Evolutionary conservation across 2,329 filamentous ascomycete species (phyloP).

Genomic region (Whalleya microplaca): DNA sequence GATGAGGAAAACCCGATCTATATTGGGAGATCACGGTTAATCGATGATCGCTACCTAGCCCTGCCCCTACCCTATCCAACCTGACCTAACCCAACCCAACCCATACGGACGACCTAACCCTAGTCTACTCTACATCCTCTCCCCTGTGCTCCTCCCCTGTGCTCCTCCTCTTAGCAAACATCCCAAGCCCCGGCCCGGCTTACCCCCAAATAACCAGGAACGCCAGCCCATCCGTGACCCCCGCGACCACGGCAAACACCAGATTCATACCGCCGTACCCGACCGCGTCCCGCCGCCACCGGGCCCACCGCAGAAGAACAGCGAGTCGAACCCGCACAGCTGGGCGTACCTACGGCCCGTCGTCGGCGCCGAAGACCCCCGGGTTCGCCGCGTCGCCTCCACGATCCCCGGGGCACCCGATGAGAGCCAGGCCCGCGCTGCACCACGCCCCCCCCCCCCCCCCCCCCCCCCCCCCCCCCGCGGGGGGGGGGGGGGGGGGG

Average conservation of each 20-base stretch:
- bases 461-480: too few species aligned
- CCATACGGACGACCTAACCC: too few species aligned
- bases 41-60: too few species aligned
- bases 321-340: constrained; percentile 66
- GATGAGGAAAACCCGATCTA: too few species aligned
- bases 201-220: constrained; percentile 51
- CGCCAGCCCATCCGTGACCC: constrained; percentile 46
- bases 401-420: constrained; percentile 59
- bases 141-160: too few species aligned
- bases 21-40: too few species aligned
- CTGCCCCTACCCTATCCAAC: too few species aligned
- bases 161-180: constrained; percentile 5
- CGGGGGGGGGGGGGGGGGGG: too few species aligned
- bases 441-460: too few species aligned
- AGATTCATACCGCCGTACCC: constrained; percentile 63
- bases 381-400: constrained; percentile 59
- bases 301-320: constrained; percentile 63
- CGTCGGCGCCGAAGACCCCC: constrained; percentile 56
- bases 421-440: constrained; percentile 56
- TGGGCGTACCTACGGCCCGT: constrained; percentile 69
- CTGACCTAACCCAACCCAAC: too few species aligned
- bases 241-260: constrained; percentile 50
- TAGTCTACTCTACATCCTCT: too few species aligned
- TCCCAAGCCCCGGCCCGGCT: constrained; percentile 42
- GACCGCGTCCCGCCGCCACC: constrained; percentile 57